These are phyloP conservation scores for Lachnellula occidentalis DNA, from an alignment of 2,329 filamentous ascomycete genomes.

Conservation along the genomic window DNA sequence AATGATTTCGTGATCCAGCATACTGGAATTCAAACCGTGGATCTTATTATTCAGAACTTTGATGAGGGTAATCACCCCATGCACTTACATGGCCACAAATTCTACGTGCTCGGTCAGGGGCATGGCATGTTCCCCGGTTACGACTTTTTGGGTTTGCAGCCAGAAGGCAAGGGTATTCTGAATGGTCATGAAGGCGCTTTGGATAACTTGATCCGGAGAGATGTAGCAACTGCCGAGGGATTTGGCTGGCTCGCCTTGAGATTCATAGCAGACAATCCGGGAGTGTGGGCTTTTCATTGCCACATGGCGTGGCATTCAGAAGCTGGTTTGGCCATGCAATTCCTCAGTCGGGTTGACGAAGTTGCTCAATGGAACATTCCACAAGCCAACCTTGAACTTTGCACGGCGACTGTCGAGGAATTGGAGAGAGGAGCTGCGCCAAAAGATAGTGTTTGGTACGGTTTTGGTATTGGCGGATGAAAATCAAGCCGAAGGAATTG, in stretches of 20 bases:
- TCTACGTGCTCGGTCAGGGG: conserved; percentile 55
- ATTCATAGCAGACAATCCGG: conserved; percentile 52
- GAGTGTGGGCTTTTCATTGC: conserved; percentile 54
- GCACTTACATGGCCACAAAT: conserved; percentile 71
- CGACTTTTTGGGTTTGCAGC: conserved; percentile 34
- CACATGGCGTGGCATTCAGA: conserved; percentile 55
- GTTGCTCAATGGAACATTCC: conserved; percentile 41
- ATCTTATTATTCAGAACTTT: conserved; percentile 72
- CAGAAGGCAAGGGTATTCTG: conserved; percentile 24
- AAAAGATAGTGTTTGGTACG: conserved; percentile 43
- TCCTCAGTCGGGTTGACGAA: conserved; percentile 44
- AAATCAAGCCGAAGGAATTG: background rate
- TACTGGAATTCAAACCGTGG: conserved; percentile 54
- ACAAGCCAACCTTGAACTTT: conserved; percentile 40
- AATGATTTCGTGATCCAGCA: conserved; percentile 59
- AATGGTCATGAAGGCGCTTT: conserved; percentile 32
- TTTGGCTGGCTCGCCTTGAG: conserved; percentile 51
- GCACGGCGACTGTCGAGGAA: conserved; percentile 37
- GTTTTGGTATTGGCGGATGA: conserved; percentile 25
- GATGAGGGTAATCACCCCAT: conserved; percentile 67
- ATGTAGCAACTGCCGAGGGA: conserved; percentile 47
- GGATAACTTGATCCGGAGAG: conserved; percentile 42
- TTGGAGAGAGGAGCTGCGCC: conserved; percentile 44
- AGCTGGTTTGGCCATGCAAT: conserved; percentile 55
- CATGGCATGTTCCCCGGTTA: conserved; percentile 55